These are phyloP conservation scores for Marasmius sp. DNA, from an alignment of 1,284 basidiomycete species.

Conservation along the genomic window DNA sequence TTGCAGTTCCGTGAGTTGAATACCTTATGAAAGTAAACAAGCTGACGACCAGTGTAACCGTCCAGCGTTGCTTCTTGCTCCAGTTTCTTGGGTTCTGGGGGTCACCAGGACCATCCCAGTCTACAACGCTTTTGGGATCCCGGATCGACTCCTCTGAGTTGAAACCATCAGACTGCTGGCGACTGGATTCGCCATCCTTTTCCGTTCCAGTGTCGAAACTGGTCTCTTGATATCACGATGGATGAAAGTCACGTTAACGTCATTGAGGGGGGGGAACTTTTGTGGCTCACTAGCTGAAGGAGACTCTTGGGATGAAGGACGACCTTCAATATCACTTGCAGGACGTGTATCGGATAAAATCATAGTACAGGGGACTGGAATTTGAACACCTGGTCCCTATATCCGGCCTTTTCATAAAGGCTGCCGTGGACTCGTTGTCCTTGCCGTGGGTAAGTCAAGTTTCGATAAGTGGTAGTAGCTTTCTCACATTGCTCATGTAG, in stretches of 20 bases:
- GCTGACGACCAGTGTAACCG: conserved; percentile 30
- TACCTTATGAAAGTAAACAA: conserved; percentile 33
- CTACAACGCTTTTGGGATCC: conserved; percentile 13
- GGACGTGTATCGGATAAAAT: too few species aligned
- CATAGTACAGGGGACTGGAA: too few species aligned
- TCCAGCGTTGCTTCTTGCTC: conserved; percentile 26
- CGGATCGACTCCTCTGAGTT: neutral
- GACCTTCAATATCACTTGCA: too few species aligned
- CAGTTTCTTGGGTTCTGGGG: conserved; percentile 30
- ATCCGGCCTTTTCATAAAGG: too few species aligned
- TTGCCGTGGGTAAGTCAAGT: too few species aligned
- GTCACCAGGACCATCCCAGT: conserved; percentile 29
- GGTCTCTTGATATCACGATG: neutral
- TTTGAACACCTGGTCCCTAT: too few species aligned
- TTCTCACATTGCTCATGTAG: too few species aligned
- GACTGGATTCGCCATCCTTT: neutral
- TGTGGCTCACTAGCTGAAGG: neutral
- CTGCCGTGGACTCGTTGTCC: too few species aligned
- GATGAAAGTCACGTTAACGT: neutral
- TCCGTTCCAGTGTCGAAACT: neutral
- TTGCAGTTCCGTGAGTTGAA: neutral
- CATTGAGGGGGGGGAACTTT: neutral
- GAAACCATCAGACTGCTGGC: neutral
- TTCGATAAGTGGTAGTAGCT: too few species aligned
- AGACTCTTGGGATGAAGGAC: neutral